These are phyloP conservation scores for Claviceps sp. DNA, from an alignment of 2,329 filamentous ascomycete species.

Conservation along the genomic window DNA sequence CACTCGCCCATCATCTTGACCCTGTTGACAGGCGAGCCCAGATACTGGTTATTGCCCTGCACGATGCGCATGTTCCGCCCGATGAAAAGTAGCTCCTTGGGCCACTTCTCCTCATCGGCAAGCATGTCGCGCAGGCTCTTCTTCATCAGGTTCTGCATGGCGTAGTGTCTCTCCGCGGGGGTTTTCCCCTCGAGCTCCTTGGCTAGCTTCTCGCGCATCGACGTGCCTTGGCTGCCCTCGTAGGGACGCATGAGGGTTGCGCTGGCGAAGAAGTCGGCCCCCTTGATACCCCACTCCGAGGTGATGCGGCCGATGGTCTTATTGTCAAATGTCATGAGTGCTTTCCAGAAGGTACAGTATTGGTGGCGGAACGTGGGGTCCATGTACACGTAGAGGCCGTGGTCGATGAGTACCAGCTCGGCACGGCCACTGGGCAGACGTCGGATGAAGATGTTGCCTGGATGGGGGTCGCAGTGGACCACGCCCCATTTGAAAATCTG, in stretches of 20 bases:
- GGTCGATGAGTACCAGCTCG: slow-evolving; percentile 91
- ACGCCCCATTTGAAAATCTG: slow-evolving; percentile 97
- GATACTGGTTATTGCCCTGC: slow-evolving; percentile 82
- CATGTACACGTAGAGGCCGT: slow-evolving; percentile 93
- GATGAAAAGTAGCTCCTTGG: slow-evolving; percentile 83
- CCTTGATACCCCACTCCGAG: slow-evolving; percentile 71
- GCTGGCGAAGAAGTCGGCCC: slow-evolving; percentile 80
- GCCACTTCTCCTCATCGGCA: slow-evolving; percentile 76
- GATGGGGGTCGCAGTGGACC: slow-evolving; percentile 93
- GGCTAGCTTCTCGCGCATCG: slow-evolving; percentile 51
- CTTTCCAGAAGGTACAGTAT: slow-evolving; percentile 87
- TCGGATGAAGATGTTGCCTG: slow-evolving; percentile 92
- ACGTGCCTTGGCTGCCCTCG: slow-evolving; percentile 58
- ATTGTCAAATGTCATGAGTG: slow-evolving; percentile 88
- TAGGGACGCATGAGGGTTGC: slow-evolving; percentile 86
- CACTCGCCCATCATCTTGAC: slow-evolving; percentile 89
- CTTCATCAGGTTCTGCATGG: slow-evolving; percentile 78
- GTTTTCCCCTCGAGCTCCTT: slow-evolving; percentile 45
- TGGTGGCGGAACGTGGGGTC: slow-evolving; percentile 67
- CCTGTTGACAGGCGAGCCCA: slow-evolving; percentile 79
- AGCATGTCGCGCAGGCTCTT: slow-evolving; percentile 55
- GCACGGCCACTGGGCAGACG: slow-evolving; percentile 68
- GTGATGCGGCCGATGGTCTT: slow-evolving; percentile 60
- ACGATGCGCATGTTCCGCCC: slow-evolving; percentile 86
- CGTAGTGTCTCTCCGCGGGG: slow-evolving; percentile 64